Evolutionary conservation across 208 protist species (phyloP), one percentile per base, ranked within the genome.

Genomic region (Acanthamoeba royreba): DNA sequence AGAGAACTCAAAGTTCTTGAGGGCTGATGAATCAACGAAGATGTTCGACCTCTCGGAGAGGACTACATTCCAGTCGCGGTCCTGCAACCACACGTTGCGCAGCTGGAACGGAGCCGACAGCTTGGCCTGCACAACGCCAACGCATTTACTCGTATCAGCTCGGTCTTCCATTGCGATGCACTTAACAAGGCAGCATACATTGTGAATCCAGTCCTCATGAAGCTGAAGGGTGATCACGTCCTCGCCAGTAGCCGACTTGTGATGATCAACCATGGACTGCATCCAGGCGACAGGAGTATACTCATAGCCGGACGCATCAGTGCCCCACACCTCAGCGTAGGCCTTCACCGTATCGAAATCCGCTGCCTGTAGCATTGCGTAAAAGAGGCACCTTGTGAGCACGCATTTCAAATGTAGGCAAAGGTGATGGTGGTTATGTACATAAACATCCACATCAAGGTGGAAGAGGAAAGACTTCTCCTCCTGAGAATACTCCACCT

Each of bases 301-400:
- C n/a, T 92, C 43, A 33, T 92, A 77, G 35, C 58, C 58, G 35
- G 87, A 33, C 38, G 19, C 40, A 40, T 92, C 87, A 49, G 58
- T 92, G 61, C 87, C 87, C 87, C 87, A 92, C 66, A 93, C 66
- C 47, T 93, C 89, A 33, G 89, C 89, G 69, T 93, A 93, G 63
- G 63, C 69, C 58, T 85, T 79, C 25, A 43, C 28, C 17, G 86
- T 74, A 58, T 0, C 15, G 33, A 42, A 13, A 4, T 77, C 86
- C 9, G 25, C 4, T 15, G 15, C 40, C 69, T 81, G 69, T 81
- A n/a, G n/a, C n/a, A n/a, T n/a, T n/a, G n/a, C n/a, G n/a, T n/a
- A n/a, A n/a, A n/a, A n/a, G 17, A 90, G 42, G 38, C 9, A 53
- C 49, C 43, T n/a, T n/a, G n/a, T n/a, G n/a, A n/a, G n/a, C n/a